Evolutionary conservation across 495 filamentous ascomycete species (phyloP).

Genomic region (Pyrenula massariospora): DNA sequence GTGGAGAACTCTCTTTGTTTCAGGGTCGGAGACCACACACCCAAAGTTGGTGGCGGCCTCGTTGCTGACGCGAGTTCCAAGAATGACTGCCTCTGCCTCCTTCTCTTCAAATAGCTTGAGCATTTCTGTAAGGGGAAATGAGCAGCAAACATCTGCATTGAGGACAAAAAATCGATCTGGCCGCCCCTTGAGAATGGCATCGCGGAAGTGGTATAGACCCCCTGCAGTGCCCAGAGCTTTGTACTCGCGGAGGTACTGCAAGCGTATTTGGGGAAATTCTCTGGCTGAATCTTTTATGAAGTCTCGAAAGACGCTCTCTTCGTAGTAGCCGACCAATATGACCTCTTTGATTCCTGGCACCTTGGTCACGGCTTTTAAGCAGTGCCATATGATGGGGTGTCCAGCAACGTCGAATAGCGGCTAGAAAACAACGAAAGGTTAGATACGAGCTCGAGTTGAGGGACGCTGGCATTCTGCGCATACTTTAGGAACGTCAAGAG

Average conservation of each 20-base stretch:
- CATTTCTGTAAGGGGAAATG: conserved; percentile 94
- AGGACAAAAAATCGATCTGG: conserved; percentile 94
- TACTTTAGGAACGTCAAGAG: conserved; percentile 95
- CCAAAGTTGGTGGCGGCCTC: conserved; percentile 94
- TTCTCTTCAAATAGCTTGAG: conserved; percentile 85
- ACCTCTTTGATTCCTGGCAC: conserved; percentile 91
- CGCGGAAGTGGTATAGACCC: conserved; percentile 97
- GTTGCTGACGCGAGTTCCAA: conserved; percentile 85
- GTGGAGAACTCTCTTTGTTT: conserved; percentile 92
- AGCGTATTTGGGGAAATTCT: conserved; percentile 79
- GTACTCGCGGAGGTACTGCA: conserved; percentile 97
- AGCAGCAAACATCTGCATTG: conserved; percentile 99
- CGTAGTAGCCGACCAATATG: conserved; percentile 96
- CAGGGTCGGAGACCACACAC: conserved; percentile 91
- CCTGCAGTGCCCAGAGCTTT: conserved; percentile 91
- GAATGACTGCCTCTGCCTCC: conserved; percentile 93
- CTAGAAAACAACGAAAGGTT: conserved; percentile 34
- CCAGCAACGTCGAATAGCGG: conserved; percentile 97
- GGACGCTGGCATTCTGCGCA: conserved; percentile 12
- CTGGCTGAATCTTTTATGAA: conserved; percentile 85
- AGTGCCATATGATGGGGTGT: conserved; percentile 97
- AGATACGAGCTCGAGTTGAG: conserved; percentile 1
- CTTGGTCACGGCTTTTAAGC: conserved; percentile 82
- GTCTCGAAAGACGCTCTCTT: conserved; percentile 90
- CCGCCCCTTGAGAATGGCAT: conserved; percentile 93